Evolutionary conservation across 352 stramenopile species (phyloP).

Genomic region (Phytophthora ohioensis): DNA sequence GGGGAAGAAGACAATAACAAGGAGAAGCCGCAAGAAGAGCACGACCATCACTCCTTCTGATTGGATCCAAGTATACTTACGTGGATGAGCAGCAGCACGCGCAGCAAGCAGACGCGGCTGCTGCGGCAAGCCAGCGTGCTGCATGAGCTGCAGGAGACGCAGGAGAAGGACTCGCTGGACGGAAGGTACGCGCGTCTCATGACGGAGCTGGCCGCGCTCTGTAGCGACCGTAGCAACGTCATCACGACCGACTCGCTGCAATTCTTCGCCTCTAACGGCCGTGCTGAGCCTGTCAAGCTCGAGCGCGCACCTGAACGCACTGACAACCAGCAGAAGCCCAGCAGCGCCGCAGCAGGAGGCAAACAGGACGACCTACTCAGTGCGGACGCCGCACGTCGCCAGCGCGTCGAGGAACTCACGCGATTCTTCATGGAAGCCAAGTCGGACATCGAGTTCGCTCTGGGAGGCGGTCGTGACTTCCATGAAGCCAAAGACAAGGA

Average conservation of each 20-base stretch:
- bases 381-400: slow-evolving; percentile 75
- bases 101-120: slow-evolving; percentile 45
- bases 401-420: slow-evolving; percentile 89
- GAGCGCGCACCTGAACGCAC: slow-evolving; percentile 64
- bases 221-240: slow-evolving; percentile 76
- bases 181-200: slow-evolving; percentile 80
- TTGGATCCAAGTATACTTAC: slow-evolving; percentile 13
- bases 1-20: slow-evolving; percentile 17
- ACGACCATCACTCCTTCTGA: slow-evolving; percentile 39
- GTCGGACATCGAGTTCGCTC: slow-evolving; percentile 90
- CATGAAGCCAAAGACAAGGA: slow-evolving; percentile 79
- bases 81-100: slow-evolving; percentile 33
- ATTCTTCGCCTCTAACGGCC: slow-evolving; percentile 65
- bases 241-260: slow-evolving; percentile 79
- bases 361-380: slow-evolving; percentile 79
- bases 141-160: slow-evolving; percentile 79
- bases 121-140: slow-evolving; percentile 80
- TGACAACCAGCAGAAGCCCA: slow-evolving; percentile 44
- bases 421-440: slow-evolving; percentile 92
- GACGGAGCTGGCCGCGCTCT: slow-evolving; percentile 76
- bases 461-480: slow-evolving; percentile 74
- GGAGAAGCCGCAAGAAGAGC: slow-evolving; percentile 16
- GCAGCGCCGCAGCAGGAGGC: slow-evolving; percentile 10
- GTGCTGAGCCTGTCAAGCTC: slow-evolving; percentile 79
- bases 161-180: slow-evolving; percentile 79